Base-by-base conservation (phyloP, 441 rosid species). In the Eutrema salsugineum region DNA sequence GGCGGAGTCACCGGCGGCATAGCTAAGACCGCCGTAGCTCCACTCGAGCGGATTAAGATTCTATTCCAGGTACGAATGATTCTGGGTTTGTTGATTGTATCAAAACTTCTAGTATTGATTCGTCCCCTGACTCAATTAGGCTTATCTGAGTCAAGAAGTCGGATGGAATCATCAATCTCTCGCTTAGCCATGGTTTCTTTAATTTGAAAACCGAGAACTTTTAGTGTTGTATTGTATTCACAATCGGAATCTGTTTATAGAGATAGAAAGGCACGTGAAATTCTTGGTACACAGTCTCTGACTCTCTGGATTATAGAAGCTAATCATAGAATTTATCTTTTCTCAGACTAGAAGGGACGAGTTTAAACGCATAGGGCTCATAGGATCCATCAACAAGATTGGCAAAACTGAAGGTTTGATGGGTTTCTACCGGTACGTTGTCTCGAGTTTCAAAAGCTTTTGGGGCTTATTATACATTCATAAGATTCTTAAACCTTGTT, bases 1-100 rank as follows among this genome's bases (percentile, higher is more conserved):
- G 97, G 98, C 6, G 97, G 98, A 8, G 88, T 89, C 63, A 93
- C 98, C 36, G 96, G 98, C 11, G 97, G 97, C 40, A 53, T 91
- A 50, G 98, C 94, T 33, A 93, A 93, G 80, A 56, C 91, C 16
- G 89, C 69, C 58, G 98, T 93, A n/a, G 98, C 98, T 61, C 97
- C 98, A 4, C 96, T 93, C 43, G 98, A 93, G 76, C 91, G 96
- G 51, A 88, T 93, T 75, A 93, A 93, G 91, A 93, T 93, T 75
- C 77, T 94, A 66, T 91, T 94, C 71, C 98, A 91, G 97, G 98
- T 94, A 59, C 44, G 5, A 2, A 42, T 68, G 11, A 2, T 43
- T 56, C 36, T 44, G 30, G 33, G 28, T 66, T 15, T 14, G 4
- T 20, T 14, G 1, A 42, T 61, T 36, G 2, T 24, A 24, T 24